A percentile compares a stretch with the other conserved stretches of the same genome.
Conservation (phyloP, 2,329 filamentous ascomycete species). For the Sporothrix variecibatus region DNA sequence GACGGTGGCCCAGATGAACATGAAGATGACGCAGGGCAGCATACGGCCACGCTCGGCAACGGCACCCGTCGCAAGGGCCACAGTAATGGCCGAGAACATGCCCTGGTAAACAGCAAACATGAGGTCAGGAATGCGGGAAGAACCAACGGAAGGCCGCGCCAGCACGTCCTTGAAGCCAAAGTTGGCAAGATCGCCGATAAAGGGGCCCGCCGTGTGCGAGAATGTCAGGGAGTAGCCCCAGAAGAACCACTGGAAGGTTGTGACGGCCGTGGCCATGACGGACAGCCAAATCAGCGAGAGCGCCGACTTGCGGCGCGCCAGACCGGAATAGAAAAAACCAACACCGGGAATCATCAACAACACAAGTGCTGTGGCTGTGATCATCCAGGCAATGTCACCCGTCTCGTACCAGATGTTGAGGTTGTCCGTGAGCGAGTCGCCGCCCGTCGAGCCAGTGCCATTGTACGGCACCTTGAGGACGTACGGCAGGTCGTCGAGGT, state of each 20-base stretch:
- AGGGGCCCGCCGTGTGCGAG: conserved; percentile 73
- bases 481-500: conserved; percentile 50
- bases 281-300: conserved; percentile 89
- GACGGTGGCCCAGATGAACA: conserved; percentile 70
- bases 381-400: conserved; percentile 24
- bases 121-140: conserved; percentile 73
- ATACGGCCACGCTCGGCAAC: conserved; percentile 63
- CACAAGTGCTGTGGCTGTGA: conserved; percentile 12
- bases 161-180: conserved; percentile 78
- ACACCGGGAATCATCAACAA: conserved; percentile 70
- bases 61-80: conserved; percentile 67
- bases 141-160: conserved; percentile 73
- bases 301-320: conserved; percentile 85
- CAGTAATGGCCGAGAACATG: conserved; percentile 85
- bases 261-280: conserved; percentile 80
- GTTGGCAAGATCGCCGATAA: conserved; percentile 77
- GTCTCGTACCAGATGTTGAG: conserved; percentile 72
- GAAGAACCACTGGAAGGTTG: conserved; percentile 93
- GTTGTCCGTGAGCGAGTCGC: conserved; percentile 66
- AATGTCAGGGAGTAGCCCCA: conserved; percentile 85
- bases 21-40: conserved; percentile 64
- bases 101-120: conserved; percentile 84
- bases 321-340: conserved; percentile 90
- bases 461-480: conserved; percentile 60
- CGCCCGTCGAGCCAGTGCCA: conserved; percentile 64